A percentile compares a stretch with the other conserved stretches of the same genome.
Conservation (phyloP, 2,329 filamentous ascomycete genomes). For the Onygenales sp. region DNA sequence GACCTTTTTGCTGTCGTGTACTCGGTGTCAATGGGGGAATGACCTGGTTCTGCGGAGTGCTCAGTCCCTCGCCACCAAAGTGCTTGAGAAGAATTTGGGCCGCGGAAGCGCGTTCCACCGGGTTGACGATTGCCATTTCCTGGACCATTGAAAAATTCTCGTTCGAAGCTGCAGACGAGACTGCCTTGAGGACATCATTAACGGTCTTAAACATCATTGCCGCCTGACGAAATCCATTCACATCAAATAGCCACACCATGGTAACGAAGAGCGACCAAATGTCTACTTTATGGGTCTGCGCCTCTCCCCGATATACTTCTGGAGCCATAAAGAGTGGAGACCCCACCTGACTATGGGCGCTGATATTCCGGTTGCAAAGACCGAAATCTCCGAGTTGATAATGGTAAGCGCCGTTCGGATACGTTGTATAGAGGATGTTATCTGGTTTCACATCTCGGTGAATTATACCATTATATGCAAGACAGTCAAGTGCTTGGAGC, state of each 20-base stretch:
- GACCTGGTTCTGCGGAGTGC: neutral
- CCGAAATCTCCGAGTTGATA: slow-evolving; percentile 18
- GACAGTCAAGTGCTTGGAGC: slow-evolving; percentile 15
- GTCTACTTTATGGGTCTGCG: slow-evolving; percentile 16
- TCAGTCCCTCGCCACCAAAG: neutral
- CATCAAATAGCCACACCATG: neutral
- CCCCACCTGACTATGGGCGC: slow-evolving; percentile 7
- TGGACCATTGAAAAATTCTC: neutral
- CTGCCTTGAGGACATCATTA: neutral
- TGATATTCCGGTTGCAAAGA: slow-evolving; percentile 7
- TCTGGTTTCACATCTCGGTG: slow-evolving; percentile 17
- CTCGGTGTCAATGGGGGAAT: too few relatives aligned
- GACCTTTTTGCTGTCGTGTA: too few relatives aligned
- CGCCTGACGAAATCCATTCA: too few relatives aligned
- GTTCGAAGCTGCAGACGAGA: neutral
- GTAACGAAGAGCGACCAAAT: slow-evolving; percentile 15
- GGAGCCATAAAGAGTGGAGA: slow-evolving; percentile 13
- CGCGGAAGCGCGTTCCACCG: neutral
- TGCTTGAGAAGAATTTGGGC: neutral
- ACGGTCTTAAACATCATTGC: too few relatives aligned
- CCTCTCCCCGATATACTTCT: slow-evolving; percentile 1
- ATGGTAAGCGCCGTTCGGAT: slow-evolving; percentile 2
- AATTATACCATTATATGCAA: slow-evolving; percentile 9
- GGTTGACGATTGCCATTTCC: neutral
- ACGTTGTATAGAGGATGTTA: slow-evolving; percentile 17